Percentiles rank a stretch among this genome's conserved stretches.
Evolutionary conservation across 768 basidiomycete species (phyloP).

Genomic region (Stropharia rugosoannulata): DNA sequence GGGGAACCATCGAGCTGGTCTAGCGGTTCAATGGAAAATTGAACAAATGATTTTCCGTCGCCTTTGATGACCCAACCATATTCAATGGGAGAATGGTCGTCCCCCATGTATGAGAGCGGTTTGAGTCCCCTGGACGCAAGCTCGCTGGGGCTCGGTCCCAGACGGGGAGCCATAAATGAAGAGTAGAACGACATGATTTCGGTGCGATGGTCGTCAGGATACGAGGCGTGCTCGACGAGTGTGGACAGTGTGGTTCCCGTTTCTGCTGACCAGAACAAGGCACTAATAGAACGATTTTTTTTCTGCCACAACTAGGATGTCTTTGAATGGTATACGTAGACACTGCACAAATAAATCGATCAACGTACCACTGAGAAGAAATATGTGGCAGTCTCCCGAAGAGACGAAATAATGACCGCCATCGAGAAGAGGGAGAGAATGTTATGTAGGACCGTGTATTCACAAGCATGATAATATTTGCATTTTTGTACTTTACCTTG

Average conservation of each 20-base stretch:
- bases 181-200: constrained; percentile 4
- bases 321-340: too few species aligned
- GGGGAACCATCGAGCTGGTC: constrained; percentile 9
- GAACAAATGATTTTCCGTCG: constrained; percentile 14
- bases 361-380: too few species aligned
- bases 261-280: constrained; percentile 2
- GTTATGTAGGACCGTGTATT: too few species aligned
- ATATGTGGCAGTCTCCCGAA: too few species aligned
- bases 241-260: background rate
- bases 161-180: constrained; percentile 7
- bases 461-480: too few species aligned
- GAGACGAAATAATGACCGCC: too few species aligned
- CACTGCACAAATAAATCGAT: too few species aligned
- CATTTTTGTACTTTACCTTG: too few species aligned
- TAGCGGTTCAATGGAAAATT: constrained; percentile 16
- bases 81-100: constrained; percentile 17
- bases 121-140: background rate
- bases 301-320: background rate
- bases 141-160: constrained; percentile 12
- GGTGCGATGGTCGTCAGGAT: background rate
- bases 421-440: too few species aligned
- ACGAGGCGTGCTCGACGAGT: background rate
- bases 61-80: constrained; percentile 15
- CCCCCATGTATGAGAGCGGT: constrained; percentile 14
- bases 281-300: background rate